Conservation (phyloP, 164 flowering plant genomes). For the Stephania japonica region DNA sequence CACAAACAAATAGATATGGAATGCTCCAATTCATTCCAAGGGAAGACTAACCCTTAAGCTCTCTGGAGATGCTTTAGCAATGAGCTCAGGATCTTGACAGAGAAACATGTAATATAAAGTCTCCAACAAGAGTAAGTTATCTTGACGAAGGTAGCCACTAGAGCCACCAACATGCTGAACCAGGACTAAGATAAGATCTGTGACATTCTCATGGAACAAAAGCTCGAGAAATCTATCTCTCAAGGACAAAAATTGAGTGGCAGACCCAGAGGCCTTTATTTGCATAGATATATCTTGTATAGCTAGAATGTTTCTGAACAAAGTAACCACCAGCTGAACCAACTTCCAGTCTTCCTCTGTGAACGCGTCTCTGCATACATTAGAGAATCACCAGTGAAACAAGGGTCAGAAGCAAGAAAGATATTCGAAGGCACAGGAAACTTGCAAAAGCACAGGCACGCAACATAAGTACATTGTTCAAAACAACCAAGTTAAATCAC, state of each 20-base stretch:
- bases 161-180: slow-evolving; percentile 69
- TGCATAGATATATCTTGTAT: slow-evolving; percentile 67
- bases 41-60: slow-evolving; percentile 44
- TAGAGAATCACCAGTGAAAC: slow-evolving; percentile 3
- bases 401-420: neutral
- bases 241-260: slow-evolving; percentile 48
- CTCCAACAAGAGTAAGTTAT: slow-evolving; percentile 85
- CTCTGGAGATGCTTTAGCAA: slow-evolving; percentile 45
- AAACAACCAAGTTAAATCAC: neutral
- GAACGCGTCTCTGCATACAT: slow-evolving; percentile 51
- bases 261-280: slow-evolving; percentile 66
- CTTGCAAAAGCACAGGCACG: neutral
- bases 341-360: slow-evolving; percentile 97
- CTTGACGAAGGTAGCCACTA: slow-evolving; percentile 56
- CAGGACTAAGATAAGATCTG: slow-evolving; percentile 69
- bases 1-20: neutral
- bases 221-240: slow-evolving; percentile 76
- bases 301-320: slow-evolving; percentile 82
- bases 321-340: slow-evolving; percentile 85
- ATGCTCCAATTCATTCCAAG: neutral
- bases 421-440: neutral
- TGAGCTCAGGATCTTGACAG: slow-evolving; percentile 73
- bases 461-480: neutral
- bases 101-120: slow-evolving; percentile 59
- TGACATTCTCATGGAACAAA: slow-evolving; percentile 78